phyloP scores from a whole-genome alignment of 352 stramenopile genomes.

The Albugo laibachii region DNA sequence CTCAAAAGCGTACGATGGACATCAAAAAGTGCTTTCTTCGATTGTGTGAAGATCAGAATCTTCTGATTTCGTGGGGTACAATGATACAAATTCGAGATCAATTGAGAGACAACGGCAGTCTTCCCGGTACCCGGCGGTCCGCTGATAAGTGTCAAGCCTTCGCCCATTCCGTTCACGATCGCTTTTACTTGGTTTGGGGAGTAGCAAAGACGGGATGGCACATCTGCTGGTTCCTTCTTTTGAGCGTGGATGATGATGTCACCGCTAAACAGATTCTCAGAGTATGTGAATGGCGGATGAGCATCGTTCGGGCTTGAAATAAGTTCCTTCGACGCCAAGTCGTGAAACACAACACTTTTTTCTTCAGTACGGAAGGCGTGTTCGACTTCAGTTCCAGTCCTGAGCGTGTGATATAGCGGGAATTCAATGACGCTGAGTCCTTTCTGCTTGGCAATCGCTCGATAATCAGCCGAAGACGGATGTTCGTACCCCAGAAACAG shows the following conservation, averaged over 20 bases:
- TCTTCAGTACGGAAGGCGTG: constrained; percentile 10
- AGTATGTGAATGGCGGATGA: constrained; percentile 25
- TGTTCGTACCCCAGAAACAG: constrained; percentile 90
- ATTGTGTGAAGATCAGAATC: constrained; percentile 90
- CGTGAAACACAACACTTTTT: constrained; percentile 12
- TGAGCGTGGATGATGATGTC: constrained; percentile 18
- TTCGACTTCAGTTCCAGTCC: constrained; percentile 23
- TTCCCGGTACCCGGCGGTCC: constrained; percentile 88
- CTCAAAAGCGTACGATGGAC: constrained; percentile 25
- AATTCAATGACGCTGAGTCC: constrained; percentile 14
- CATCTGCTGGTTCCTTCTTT: constrained; percentile 2
- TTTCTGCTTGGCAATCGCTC: constrained; percentile 25
- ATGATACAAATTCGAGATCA: constrained; percentile 87
- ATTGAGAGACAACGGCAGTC: constrained; percentile 88
- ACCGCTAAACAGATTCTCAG: constrained; percentile 15
- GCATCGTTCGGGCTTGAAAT: constrained; percentile 16
- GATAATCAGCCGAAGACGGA: constrained; percentile 58
- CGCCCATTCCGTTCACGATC: constrained; percentile 81
- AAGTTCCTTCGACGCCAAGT: constrained; percentile 13
- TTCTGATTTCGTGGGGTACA: constrained; percentile 55
- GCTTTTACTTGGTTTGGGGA: constrained; percentile 83
- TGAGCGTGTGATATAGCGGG: constrained; percentile 22
- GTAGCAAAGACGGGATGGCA: constrained; percentile 40
- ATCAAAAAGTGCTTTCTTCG: constrained; percentile 88
- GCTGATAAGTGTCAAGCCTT: constrained; percentile 88